A percentile compares a stretch with the other conserved stretches of the same genome.
phyloP scores from a whole-genome alignment of 352 stramenopile species.

The Globisporangium heterothallicum region DNA sequence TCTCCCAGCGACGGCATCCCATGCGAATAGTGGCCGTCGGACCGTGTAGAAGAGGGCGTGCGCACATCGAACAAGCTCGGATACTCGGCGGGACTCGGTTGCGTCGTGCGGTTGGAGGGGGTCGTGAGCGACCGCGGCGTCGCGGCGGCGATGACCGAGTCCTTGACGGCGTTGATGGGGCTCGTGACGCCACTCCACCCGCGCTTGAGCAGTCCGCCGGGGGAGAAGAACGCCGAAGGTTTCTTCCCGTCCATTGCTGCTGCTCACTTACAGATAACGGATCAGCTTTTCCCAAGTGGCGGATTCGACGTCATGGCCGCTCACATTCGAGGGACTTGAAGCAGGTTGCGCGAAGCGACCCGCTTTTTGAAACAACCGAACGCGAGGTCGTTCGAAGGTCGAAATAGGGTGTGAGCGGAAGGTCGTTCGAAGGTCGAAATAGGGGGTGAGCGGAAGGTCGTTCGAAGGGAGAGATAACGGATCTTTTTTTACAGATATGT shows the following conservation, averaged over 20 bases:
- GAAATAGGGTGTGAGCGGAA: too few relatives aligned
- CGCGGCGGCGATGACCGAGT: constrained; percentile 40
- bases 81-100: constrained; percentile 57
- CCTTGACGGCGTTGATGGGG: constrained; percentile 56
- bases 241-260: constrained; percentile 31
- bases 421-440: too few relatives aligned
- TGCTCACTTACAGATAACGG: neutral
- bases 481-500: too few relatives aligned
- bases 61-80: constrained; percentile 68
- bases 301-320: constrained; percentile 9
- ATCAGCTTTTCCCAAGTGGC: constrained; percentile 11
- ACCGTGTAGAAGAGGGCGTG: constrained; percentile 37
- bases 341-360: constrained; percentile 14
- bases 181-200: constrained; percentile 63
- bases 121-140: constrained; percentile 36
- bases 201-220: constrained; percentile 52
- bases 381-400: too few relatives aligned
- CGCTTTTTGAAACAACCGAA: constrained; percentile 8
- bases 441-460: too few relatives aligned
- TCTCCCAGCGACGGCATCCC: constrained; percentile 13
- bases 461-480: too few relatives aligned
- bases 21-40: constrained; percentile 17
- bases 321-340: constrained; percentile 4
- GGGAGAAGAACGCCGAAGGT: constrained; percentile 38
- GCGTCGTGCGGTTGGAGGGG: constrained; percentile 24